phyloP scores from a whole-genome alignment of 306 rosid genomes.

The Prunus campanulata region DNA sequence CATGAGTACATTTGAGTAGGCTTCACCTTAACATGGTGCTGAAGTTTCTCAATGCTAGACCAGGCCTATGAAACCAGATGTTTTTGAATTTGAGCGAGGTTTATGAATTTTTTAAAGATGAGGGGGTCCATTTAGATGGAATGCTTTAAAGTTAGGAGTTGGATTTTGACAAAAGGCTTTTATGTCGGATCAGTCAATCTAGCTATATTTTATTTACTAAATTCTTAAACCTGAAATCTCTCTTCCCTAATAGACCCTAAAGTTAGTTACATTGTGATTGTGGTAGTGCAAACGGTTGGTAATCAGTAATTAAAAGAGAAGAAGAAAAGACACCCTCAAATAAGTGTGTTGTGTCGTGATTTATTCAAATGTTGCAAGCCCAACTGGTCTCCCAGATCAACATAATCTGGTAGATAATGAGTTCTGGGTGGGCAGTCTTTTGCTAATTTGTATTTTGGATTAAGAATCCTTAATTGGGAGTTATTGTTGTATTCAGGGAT shows the following conservation, averaged over 20 bases:
- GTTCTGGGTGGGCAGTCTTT: background rate
- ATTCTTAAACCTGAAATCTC: no score
- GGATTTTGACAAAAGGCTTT: background rate
- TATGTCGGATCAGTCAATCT: no score
- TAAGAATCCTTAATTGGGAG: background rate
- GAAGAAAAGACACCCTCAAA: background rate
- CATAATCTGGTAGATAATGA: background rate
- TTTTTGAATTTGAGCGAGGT: background rate
- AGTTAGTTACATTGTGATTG: background rate
- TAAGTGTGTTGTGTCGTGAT: background rate
- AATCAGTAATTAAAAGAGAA: no score
- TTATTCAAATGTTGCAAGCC: background rate
- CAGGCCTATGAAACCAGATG: background rate
- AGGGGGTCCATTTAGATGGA: background rate
- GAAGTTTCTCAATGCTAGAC: background rate
- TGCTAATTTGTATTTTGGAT: background rate
- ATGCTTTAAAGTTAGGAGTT: background rate
- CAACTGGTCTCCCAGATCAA: background rate
- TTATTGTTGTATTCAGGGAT: constrained; percentile 55
- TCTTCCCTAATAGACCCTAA: background rate
- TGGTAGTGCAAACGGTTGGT: background rate
- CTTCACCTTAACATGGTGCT: background rate
- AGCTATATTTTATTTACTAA: no score
- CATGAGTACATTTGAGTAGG: background rate
- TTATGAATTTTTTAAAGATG: background rate